Percentiles rank a stretch among this genome's conserved stretches.
phyloP scores from a whole-genome alignment of 164 flowering plant genomes.

The Paratinospora sagittata region DNA sequence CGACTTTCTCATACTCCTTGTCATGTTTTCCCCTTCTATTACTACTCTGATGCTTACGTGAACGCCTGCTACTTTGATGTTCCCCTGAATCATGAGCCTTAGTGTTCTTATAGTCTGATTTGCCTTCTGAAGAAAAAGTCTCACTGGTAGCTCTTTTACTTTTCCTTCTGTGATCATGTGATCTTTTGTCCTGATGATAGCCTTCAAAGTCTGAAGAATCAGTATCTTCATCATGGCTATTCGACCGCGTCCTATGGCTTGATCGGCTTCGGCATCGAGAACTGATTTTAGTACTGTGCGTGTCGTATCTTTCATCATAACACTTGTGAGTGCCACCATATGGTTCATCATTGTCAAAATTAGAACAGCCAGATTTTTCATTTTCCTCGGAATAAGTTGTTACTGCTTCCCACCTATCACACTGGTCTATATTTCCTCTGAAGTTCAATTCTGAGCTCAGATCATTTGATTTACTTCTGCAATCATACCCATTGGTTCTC shows the following conservation, averaged over 20 bases:
- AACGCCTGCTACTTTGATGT: not conserved
- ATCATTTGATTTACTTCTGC: slow-evolving; percentile 8
- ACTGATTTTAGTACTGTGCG: not conserved
- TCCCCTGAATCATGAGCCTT: not conserved
- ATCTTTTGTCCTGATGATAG: not conserved
- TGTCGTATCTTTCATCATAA: slow-evolving; percentile 1
- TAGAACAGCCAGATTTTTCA: slow-evolving; percentile 2
- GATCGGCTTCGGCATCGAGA: not conserved
- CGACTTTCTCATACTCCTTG: not conserved
- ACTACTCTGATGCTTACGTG: not conserved
- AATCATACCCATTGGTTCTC: slow-evolving; percentile 4
- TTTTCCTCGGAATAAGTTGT: slow-evolving; percentile 1
- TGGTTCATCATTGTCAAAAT: slow-evolving; percentile 1
- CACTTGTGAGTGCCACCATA: slow-evolving; percentile 1
- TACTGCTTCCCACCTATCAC: slow-evolving; percentile 6
- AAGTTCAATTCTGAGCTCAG: slow-evolving; percentile 2
- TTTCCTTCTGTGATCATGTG: not conserved
- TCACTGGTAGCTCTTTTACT: not conserved
- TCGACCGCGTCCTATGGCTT: not conserved
- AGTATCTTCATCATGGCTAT: slow-evolving; percentile 4
- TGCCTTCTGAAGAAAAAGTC: not conserved
- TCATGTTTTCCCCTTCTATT: not conserved
- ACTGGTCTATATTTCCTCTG: not conserved
- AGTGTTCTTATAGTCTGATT: not conserved
- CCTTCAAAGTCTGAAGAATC: slow-evolving; percentile 4